Evolutionary conservation across 2,329 filamentous ascomycete genomes (phyloP).

Genomic region (Amauroascus niger): DNA sequence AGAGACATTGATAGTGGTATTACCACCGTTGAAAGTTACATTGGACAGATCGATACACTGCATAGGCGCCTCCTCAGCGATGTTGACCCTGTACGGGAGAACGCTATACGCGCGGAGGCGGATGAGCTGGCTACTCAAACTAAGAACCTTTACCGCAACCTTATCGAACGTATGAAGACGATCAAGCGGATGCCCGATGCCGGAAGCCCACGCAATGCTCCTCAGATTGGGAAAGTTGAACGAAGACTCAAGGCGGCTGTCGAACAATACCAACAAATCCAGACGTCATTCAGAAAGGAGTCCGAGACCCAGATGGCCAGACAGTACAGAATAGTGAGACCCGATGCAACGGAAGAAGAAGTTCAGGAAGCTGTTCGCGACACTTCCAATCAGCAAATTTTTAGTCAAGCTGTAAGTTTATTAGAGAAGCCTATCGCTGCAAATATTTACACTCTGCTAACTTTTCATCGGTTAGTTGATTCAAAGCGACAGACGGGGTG

Average conservation of each 20-base stretch:
- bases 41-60: constrained; percentile 60
- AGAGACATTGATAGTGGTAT: constrained; percentile 69
- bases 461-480: constrained; percentile 46
- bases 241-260: constrained; percentile 71
- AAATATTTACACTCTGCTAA: background rate
- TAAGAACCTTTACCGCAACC: constrained; percentile 69
- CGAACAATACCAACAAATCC: constrained; percentile 68
- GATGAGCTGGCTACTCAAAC: constrained; percentile 67
- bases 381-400: constrained; percentile 61
- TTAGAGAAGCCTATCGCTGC: constrained; percentile 4
- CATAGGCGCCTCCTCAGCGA: constrained; percentile 65
- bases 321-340: constrained; percentile 81
- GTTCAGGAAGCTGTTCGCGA: constrained; percentile 68
- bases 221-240: constrained; percentile 74
- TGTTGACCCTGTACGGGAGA: constrained; percentile 59
- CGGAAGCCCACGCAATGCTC: constrained; percentile 59
- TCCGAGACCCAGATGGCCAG: constrained; percentile 75
- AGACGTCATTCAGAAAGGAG: constrained; percentile 69
- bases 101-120: constrained; percentile 58
- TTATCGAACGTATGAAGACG: constrained; percentile 68
- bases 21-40: constrained; percentile 60
- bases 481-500: constrained; percentile 68
- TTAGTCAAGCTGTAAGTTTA: constrained; percentile 59
- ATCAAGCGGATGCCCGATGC: constrained; percentile 76
- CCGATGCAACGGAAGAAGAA: constrained; percentile 69